A percentile compares a stretch with the other conserved stretches of the same genome.
These are phyloP conservation scores for Pleurotus djamor DNA, from an alignment of 768 basidiomycete genomes.

Conservation along the genomic window DNA sequence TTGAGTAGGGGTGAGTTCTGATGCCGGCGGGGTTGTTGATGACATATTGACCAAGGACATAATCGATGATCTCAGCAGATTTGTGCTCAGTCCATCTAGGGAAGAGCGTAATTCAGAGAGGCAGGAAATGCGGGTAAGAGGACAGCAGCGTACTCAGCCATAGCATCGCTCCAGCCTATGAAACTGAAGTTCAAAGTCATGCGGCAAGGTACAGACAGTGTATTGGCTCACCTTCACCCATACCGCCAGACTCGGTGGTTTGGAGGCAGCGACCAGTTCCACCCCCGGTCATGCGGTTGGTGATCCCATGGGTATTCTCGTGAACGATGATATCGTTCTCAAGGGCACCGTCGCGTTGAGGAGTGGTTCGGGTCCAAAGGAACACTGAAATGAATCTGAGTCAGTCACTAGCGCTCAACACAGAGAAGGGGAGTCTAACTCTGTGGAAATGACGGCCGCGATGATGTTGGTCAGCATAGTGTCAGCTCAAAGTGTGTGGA, in stretches of 20 bases:
- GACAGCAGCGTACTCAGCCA: constrained; percentile 32
- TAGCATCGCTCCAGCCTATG: constrained; percentile 55
- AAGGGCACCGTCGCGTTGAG: constrained; percentile 46
- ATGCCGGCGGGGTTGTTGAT: constrained; percentile 48
- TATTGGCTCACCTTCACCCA: constrained; percentile 50
- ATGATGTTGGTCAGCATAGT: not conserved
- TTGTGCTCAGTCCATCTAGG: constrained; percentile 42
- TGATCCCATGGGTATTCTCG: not conserved
- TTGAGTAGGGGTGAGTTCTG: constrained; percentile 59
- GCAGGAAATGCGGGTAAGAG: not conserved
- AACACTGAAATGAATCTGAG: not conserved
- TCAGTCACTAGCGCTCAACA: too few relatives aligned
- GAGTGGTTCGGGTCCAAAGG: constrained; percentile 11
- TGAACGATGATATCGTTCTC: constrained; percentile 35
- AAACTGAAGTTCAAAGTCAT: too few relatives aligned
- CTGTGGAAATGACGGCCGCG: not conserved
- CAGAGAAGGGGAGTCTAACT: not conserved
- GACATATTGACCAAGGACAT: constrained; percentile 51
- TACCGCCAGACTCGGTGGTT: constrained; percentile 59
- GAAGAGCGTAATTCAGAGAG: not conserved
- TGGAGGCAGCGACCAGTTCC: constrained; percentile 60
- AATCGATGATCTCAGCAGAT: constrained; percentile 34
- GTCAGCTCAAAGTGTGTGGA: not conserved
- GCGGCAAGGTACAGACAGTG: not conserved
- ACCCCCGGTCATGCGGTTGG: constrained; percentile 3